Evolutionary conservation across 495 filamentous ascomycete species (phyloP).

Genomic region (Filosporella fistucella): DNA sequence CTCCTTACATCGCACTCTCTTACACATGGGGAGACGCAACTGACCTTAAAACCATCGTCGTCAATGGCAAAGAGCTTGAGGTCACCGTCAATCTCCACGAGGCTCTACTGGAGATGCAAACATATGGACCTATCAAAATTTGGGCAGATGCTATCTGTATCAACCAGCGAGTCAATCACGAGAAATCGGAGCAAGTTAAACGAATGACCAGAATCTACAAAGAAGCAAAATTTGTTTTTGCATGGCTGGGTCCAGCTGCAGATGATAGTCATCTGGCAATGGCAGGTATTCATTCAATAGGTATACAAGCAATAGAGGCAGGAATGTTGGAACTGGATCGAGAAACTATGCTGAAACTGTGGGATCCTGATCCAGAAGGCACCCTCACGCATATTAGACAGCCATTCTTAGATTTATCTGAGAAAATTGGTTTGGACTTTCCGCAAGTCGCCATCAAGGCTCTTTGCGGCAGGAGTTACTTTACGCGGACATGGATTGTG

Average conservation of each 20-base stretch:
- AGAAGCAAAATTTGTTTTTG: slow-evolving; percentile 1
- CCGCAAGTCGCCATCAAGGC: background rate
- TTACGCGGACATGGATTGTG: too few species aligned
- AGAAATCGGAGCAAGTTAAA: slow-evolving; percentile 5
- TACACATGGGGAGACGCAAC: slow-evolving; percentile 24
- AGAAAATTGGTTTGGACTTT: background rate
- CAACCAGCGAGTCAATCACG: slow-evolving; percentile 2
- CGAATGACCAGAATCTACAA: slow-evolving; percentile 6
- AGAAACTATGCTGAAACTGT: background rate
- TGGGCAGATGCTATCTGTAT: slow-evolving; percentile 5
- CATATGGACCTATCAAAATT: too few species aligned
- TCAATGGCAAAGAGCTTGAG: background rate
- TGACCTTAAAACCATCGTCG: background rate
- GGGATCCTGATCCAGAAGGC: slow-evolving; percentile 4
- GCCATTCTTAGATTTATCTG: background rate
- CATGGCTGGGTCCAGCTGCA: slow-evolving; percentile 2
- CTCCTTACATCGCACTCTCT: slow-evolving; percentile 24
- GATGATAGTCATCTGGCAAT: slow-evolving; percentile 8
- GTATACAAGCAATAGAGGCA: background rate
- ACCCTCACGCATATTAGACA: background rate
- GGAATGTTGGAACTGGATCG: background rate
- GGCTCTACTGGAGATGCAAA: slow-evolving; percentile 1
- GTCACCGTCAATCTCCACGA: slow-evolving; percentile 1
- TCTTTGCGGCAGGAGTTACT: background rate
- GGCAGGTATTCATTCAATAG: too few species aligned